Evolutionary conservation across 2,329 filamentous ascomycete species (phyloP), one percentile per base, ranked within the genome.

Genomic region (Fusarium sp.): DNA sequence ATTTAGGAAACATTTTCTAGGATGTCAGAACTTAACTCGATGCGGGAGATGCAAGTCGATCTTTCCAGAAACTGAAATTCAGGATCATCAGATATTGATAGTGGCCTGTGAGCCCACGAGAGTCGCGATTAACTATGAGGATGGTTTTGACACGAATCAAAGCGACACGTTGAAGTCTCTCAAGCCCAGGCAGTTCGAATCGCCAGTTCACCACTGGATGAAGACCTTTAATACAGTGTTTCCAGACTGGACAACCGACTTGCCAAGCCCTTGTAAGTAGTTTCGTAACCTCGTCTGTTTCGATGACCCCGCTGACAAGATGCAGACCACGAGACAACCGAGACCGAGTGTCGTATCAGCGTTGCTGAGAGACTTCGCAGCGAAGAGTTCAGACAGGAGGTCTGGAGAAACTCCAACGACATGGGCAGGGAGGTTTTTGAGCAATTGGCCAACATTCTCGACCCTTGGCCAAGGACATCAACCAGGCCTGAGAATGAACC

Each of bases 1-100:
- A 4, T 46, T 46, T 14, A 3, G 44, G 7, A 1, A 4, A 1
- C 44, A 46, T 27, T 46, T 46, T 3, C 12, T 46, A 10, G 25
- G 44, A 0, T 46, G 25, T 0, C 11, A 46, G 0, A 46, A 46
- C 0, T 1, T 3, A 4, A 46, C 44, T 20, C 44, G 44, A 2
- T 46, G 44, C 25, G 25, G 44, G 12, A 46, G 44, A 13, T 46
- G 25, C 25, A 46, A 46, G 25, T 14, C 2, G 0, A 46, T 46
- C 7, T 10, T 46, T 4, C 44, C 44, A 46, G 44, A 46, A 3
- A 46, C 7, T 0, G 25, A 46, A 46, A 46, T 46, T 3, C 44
- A 46, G 44, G 25, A 29, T 10, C 44, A 46, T 7, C 3, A 20
- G 3, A 29, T 46, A 10, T 13, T 20, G 12, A 2, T 1, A 0